Percentiles rank a stretch among this genome's conserved stretches.
Conservation (phyloP, 2,329 filamentous ascomycete species). For the Cryphonectria naterciae region DNA sequence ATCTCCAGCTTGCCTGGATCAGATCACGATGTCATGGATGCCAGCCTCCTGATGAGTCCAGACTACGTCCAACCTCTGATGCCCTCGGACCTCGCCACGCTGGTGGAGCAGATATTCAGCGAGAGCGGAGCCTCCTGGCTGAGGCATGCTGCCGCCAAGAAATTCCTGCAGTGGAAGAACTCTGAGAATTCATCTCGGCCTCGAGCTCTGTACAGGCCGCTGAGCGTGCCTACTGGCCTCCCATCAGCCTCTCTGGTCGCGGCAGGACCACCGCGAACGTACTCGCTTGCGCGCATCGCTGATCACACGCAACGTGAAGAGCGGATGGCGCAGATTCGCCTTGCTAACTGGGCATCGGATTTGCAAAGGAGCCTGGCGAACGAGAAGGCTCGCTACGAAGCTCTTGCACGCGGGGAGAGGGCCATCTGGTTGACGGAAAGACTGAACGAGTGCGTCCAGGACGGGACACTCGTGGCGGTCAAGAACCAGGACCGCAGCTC, state of each 20-base stretch:
- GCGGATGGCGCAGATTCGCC: constrained; percentile 55
- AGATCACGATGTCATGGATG: constrained; percentile 86
- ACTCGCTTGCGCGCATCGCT: constrained; percentile 63
- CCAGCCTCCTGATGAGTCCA: constrained; percentile 88
- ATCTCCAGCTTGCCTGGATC: constrained; percentile 74
- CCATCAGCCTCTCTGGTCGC: constrained; percentile 20
- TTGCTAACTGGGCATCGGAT: constrained; percentile 82
- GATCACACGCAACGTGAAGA: constrained; percentile 44
- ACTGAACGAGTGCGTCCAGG: constrained; percentile 68
- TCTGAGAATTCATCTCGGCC: constrained; percentile 35
- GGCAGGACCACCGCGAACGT: constrained; percentile 45
- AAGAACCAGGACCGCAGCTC: constrained; percentile 16
- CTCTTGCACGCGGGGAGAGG: constrained; percentile 63
- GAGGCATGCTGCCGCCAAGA: constrained; percentile 80
- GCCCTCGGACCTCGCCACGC: constrained; percentile 69
- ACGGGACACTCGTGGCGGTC: constrained; percentile 63
- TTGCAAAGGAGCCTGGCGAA: constrained; percentile 76
- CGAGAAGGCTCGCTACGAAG: constrained; percentile 71
- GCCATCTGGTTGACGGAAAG: constrained; percentile 71
- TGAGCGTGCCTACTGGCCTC: constrained; percentile 32
- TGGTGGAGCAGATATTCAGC: constrained; percentile 79
- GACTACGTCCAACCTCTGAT: constrained; percentile 84
- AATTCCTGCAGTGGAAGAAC: constrained; percentile 74
- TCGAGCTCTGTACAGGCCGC: constrained; percentile 42
- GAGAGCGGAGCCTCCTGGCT: constrained; percentile 79